Evolutionary conservation across 192 early-diverging fungal genomes (phyloP), one percentile per base, ranked within the genome.

Genomic region (Blastocladiella britannica): DNA sequence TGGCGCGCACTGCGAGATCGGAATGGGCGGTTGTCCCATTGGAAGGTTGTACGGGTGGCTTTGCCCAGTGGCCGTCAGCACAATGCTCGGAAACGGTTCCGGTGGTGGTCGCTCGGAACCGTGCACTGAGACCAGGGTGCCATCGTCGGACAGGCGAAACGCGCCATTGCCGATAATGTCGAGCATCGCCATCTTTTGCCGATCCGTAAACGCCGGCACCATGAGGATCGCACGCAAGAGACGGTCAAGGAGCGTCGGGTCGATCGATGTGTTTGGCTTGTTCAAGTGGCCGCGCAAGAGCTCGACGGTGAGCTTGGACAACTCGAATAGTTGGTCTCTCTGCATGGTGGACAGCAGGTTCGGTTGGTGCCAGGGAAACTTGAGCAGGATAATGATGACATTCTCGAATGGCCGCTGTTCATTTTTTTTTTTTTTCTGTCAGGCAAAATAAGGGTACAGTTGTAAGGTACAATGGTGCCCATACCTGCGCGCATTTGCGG

Each of bases 291-390:
- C 37, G 20, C 53, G 29, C 26, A 70, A 54, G 1, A 68, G 58
- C 43, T 72, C 68, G 25, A 70, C 30, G 7, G 68, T 59, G 26
- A 75, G 54, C 58, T 76, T 76, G 22, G 68, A 28, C 62, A 76
- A 60, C 47, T 76, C 74, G 57, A 76, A 76, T 15, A 76, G 51
- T 57, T 76, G 71, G 55, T 76, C 74, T 4, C 74, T 59, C 26
- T 76, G 74, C 4, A 67, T 43, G 1, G 65, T 64, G 12, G 60
- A 53, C 29, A 76, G 51, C 9, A 43, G n/a, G 15, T 65, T 52
- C 0, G 64, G 65, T n/a, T 63, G 30, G 51, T 73, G 62, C 74
- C 74, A 76, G 28, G 74, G 69, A 5, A 76, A 43, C 54, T 76
- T 76, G n/a, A 58, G 52, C 8, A 76, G 25, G 43, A 76, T 72